These are phyloP conservation scores for Oldenlandia corymbosa DNA, from an alignment of 257 asterid species.

Conservation along the genomic window DNA sequence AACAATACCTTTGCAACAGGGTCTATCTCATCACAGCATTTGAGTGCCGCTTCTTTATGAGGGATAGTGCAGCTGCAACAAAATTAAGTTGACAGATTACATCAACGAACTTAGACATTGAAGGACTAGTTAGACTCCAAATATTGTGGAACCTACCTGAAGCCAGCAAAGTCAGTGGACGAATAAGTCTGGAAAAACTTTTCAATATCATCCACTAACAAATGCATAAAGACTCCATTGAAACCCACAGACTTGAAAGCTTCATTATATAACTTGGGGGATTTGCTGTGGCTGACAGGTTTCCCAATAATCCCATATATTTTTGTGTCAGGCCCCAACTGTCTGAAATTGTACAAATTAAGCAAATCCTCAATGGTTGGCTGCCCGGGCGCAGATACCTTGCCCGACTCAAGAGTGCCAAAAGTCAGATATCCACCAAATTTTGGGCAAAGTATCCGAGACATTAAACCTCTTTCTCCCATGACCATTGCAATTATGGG, in stretches of 20 bases:
- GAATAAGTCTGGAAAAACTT: conserved; percentile 67
- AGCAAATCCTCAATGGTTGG: conserved; percentile 82
- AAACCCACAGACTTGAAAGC: conserved; percentile 70
- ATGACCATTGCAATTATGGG: conserved; percentile 96
- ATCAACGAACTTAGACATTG: background rate
- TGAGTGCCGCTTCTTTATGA: conserved; percentile 76
- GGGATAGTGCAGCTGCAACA: conserved; percentile 89
- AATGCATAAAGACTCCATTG: conserved; percentile 69
- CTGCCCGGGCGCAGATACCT: conserved; percentile 98
- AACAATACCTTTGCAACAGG: conserved; percentile 77
- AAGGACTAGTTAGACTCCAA: background rate
- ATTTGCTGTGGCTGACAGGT: conserved; percentile 95
- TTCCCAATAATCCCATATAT: conserved; percentile 85
- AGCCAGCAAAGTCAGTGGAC: conserved; percentile 78
- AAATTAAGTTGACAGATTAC: conserved; percentile 6
- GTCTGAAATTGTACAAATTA: conserved; percentile 72
- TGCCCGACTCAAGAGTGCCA: conserved; percentile 73
- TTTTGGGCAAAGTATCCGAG: conserved; percentile 87
- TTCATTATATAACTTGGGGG: conserved; percentile 73
- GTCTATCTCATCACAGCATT: conserved; percentile 76
- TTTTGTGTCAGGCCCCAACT: conserved; percentile 73
- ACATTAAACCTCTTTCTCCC: conserved; percentile 94
- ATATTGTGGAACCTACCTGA: conserved; percentile 54
- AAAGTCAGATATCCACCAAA: conserved; percentile 97
- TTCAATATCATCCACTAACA: conserved; percentile 75